These are phyloP conservation scores for Neospermospora avenae DNA, from an alignment of 2,329 filamentous ascomycete species.

Conservation along the genomic window DNA sequence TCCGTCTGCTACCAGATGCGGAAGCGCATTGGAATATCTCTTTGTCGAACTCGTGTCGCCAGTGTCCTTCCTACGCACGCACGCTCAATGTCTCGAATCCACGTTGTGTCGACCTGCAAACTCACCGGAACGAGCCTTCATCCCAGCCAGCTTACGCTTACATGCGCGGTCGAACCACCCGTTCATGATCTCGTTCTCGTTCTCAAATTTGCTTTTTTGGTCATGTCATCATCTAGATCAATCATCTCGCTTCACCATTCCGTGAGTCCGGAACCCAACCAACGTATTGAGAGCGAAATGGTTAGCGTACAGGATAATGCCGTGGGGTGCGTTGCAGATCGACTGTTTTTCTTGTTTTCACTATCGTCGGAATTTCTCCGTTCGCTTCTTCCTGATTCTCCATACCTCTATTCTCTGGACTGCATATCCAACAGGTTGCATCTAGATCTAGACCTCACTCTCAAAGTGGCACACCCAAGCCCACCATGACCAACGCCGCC, in stretches of 20 bases:
- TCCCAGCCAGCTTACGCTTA: not conserved
- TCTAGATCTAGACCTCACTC: not conserved
- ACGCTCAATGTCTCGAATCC: slow-evolving; percentile 7
- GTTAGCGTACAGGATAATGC: too few relatives aligned
- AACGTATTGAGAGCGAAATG: too few relatives aligned
- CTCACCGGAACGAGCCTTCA: not conserved
- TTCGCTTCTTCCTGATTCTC: not conserved
- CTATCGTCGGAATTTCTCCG: too few relatives aligned
- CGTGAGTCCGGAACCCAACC: not conserved
- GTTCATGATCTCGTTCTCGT: not conserved
- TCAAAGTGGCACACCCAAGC: not conserved
- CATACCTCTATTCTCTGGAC: not conserved
- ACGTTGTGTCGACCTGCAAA: slow-evolving; percentile 5
- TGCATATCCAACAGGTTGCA: not conserved
- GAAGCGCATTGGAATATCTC: not conserved
- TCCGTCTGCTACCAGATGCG: not conserved
- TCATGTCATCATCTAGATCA: not conserved
- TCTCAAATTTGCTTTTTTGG: not conserved
- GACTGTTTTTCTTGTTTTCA: too few relatives aligned
- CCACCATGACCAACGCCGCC: not conserved
- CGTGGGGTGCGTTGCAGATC: too few relatives aligned
- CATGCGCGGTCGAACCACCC: slow-evolving; percentile 4
- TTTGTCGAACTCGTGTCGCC: not conserved
- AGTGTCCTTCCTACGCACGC: slow-evolving; percentile 3
- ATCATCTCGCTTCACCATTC: not conserved